phyloP scores from a whole-genome alignment of 2,329 filamentous ascomycete genomes.

The Trichoderma koningii region DNA sequence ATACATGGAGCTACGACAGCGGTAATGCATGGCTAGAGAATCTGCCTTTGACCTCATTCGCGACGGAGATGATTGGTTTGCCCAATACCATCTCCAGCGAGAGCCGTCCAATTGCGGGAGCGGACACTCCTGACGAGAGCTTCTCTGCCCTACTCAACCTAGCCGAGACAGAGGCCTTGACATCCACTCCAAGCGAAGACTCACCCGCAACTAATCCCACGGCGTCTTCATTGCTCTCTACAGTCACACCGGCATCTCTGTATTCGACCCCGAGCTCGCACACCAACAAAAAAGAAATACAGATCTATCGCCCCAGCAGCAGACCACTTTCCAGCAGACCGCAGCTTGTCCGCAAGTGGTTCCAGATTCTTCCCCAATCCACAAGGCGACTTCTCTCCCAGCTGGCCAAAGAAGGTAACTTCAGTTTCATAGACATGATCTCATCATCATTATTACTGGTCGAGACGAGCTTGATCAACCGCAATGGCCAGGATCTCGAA shows the following conservation, averaged over 20 bases:
- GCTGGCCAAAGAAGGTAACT: slow-evolving; percentile 4
- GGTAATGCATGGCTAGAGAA: not conserved
- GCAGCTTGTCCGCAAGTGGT: slow-evolving; percentile 5
- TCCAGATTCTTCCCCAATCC: not conserved
- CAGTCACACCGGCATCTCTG: not conserved
- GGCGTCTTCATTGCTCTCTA: not conserved
- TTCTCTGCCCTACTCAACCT: not conserved
- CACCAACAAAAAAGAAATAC: slow-evolving; percentile 1
- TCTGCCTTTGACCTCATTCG: not conserved
- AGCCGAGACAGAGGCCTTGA: not conserved
- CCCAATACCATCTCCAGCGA: not conserved
- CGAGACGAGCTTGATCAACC: not conserved
- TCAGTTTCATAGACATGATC: slow-evolving; percentile 6
- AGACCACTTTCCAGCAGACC: not conserved
- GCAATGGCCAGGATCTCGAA: not conserved
- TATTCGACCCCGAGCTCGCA: not conserved
- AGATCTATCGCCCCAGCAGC: not conserved
- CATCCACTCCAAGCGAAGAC: not conserved
- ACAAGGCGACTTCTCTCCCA: not conserved
- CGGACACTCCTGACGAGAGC: not conserved
- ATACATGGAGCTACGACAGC: not conserved
- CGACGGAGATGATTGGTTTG: not conserved
- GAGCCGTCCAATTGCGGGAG: not conserved
- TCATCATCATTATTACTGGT: slow-evolving; percentile 2
- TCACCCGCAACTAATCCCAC: not conserved